Evolutionary conservation across 2,329 filamentous ascomycete genomes (phyloP).

Genomic region (Cladophialophora chaetospira): DNA sequence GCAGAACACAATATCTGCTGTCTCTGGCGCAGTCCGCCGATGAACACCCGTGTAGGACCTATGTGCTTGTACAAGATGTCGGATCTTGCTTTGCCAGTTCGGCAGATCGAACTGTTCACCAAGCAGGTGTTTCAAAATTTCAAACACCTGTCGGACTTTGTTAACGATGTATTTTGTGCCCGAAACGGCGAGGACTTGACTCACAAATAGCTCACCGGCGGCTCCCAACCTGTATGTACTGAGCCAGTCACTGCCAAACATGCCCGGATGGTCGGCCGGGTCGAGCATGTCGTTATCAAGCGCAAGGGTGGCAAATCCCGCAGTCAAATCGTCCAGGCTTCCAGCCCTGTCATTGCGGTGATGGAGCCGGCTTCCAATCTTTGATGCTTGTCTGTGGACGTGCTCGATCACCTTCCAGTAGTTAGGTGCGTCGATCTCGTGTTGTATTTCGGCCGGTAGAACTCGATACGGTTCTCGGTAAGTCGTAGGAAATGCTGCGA

Average conservation of each 20-base stretch:
- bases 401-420: conserved; percentile 23
- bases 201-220: conserved; percentile 26
- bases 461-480: conserved; percentile 8
- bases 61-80: conserved; percentile 18
- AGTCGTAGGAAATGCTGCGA: neutral
- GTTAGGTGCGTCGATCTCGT: conserved; percentile 18
- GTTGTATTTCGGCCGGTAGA: conserved; percentile 11
- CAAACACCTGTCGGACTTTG: conserved; percentile 2
- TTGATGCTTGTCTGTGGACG: conserved; percentile 16
- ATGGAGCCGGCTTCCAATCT: neutral
- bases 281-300: conserved; percentile 6
- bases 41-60: conserved; percentile 2
- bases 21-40: conserved; percentile 14
- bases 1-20: conserved; percentile 22
- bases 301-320: conserved; percentile 2
- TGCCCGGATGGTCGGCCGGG: neutral
- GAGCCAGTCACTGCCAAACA: conserved; percentile 17
- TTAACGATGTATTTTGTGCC: neutral
- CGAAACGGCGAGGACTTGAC: neutral
- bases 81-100: conserved; percentile 26
- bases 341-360: neutral
- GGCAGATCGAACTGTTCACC: conserved; percentile 2
- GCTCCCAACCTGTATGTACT: conserved; percentile 23
- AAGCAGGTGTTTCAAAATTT: conserved; percentile 10
- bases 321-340: conserved; percentile 10